These are phyloP conservation scores for Porcisia hertigi DNA, from an alignment of 208 protist species.

Conservation along the genomic window DNA sequence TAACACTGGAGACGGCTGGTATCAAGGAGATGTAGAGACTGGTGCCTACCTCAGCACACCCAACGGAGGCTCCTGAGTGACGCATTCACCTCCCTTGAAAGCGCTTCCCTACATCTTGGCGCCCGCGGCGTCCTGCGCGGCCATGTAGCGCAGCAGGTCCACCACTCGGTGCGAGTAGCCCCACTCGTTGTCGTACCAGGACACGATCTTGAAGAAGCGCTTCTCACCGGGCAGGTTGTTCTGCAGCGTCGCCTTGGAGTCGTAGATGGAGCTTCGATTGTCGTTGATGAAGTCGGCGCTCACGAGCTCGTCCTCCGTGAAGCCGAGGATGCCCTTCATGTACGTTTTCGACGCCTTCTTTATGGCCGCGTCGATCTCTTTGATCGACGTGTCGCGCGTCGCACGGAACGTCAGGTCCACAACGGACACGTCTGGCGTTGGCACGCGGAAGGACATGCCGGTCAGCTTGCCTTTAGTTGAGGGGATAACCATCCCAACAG, in stretches of 20 bases:
- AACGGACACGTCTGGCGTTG: conserved; percentile 98
- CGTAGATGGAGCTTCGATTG: conserved; percentile 97
- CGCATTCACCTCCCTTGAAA: too few species aligned
- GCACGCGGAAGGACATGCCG: conserved; percentile 99
- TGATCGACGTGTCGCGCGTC: conserved; percentile 91
- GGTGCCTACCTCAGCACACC: too few species aligned
- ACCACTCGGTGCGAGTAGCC: conserved; percentile 98
- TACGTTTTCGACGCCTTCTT: conserved; percentile 90
- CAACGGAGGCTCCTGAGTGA: too few species aligned
- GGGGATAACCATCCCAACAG: conserved; percentile 97
- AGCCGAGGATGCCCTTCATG: conserved; percentile 96
- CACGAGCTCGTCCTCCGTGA: conserved; percentile 98
- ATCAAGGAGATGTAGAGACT: too few species aligned
- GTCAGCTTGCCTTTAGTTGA: conserved; percentile 89
- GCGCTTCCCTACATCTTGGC: conserved; percentile 53
- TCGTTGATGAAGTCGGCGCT: conserved; percentile 98
- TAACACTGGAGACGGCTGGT: too few species aligned
- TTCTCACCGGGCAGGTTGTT: conserved; percentile 87
- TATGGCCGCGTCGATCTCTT: conserved; percentile 96
- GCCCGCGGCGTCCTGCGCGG: conserved; percentile 45
- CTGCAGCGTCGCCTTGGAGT: conserved; percentile 97
- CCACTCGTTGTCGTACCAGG: conserved; percentile 99
- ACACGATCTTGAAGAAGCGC: conserved; percentile 98
- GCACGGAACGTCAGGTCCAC: conserved; percentile 97
- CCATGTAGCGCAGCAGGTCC: conserved; percentile 94